These are phyloP conservation scores for Rhypophila decipiens DNA, from an alignment of 495 filamentous ascomycete genomes.

Conservation along the genomic window DNA sequence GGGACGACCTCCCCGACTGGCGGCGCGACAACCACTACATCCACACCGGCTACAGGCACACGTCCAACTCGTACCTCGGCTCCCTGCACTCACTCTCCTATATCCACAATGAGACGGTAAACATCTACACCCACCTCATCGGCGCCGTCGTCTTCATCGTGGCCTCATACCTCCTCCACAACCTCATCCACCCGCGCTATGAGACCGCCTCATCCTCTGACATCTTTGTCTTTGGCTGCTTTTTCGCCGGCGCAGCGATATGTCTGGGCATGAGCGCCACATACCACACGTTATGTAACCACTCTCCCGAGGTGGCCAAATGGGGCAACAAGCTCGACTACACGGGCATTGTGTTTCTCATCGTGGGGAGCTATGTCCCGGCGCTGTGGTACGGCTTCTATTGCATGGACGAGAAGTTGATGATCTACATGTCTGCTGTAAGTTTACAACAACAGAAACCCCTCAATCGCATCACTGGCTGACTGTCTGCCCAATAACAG, in stretches of 20 bases:
- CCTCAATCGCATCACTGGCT: not conserved
- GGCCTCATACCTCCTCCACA: constrained; percentile 25
- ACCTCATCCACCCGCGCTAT: constrained; percentile 58
- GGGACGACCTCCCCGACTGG: constrained; percentile 41
- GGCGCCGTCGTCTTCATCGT: constrained; percentile 48
- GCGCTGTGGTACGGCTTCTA: constrained; percentile 83
- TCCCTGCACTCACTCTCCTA: constrained; percentile 30
- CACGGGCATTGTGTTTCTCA: constrained; percentile 82
- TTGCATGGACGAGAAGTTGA: constrained; percentile 54
- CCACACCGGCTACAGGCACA: constrained; percentile 32
- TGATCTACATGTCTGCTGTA: constrained; percentile 70
- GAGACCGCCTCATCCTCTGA: constrained; percentile 57
- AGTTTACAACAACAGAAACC: constrained; percentile 8
- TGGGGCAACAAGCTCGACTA: constrained; percentile 70
- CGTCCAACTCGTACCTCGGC: constrained; percentile 29
- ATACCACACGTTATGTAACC: constrained; percentile 46
- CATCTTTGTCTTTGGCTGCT: constrained; percentile 65
- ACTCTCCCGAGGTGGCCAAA: constrained; percentile 32
- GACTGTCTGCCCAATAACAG: constrained; percentile 28
- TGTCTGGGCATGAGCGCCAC: constrained; percentile 84
- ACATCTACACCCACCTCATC: constrained; percentile 85
- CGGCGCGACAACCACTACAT: constrained; percentile 43
- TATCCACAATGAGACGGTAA: constrained; percentile 83
- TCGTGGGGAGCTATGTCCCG: constrained; percentile 82
- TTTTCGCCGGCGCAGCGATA: constrained; percentile 66